Evolutionary conservation across 805 yeast species (phyloP).

Genomic region (Blastobotrys attinorum): DNA sequence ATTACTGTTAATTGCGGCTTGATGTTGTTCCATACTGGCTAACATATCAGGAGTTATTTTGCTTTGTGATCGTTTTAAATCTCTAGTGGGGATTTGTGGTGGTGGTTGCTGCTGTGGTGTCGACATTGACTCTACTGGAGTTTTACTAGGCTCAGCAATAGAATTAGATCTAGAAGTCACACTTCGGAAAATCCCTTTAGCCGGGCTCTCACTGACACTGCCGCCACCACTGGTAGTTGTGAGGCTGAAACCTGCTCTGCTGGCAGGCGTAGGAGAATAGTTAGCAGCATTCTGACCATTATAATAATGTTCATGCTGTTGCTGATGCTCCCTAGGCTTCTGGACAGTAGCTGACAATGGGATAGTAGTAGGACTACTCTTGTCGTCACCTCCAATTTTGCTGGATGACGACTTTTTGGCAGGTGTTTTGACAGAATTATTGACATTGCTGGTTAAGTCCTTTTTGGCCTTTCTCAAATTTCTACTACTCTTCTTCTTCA

Average conservation of each 20-base stretch:
- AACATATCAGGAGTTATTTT: not conserved
- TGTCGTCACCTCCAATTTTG: not conserved
- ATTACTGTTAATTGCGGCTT: too few relatives aligned
- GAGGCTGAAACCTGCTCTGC: not conserved
- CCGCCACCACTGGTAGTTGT: too few relatives aligned
- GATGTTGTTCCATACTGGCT: not conserved
- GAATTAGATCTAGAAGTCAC: not conserved
- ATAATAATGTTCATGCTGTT: not conserved
- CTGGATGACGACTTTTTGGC: not conserved
- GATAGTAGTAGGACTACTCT: not conserved
- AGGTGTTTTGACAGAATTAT: not conserved
- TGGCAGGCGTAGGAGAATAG: not conserved
- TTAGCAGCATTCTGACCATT: not conserved
- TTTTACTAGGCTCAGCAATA: not conserved
- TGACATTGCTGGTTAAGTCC: not conserved
- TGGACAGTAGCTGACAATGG: not conserved
- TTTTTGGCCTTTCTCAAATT: not conserved
- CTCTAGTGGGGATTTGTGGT: too few relatives aligned
- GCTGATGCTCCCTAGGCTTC: not conserved
- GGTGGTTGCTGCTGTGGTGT: too few relatives aligned
- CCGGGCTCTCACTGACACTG: not conserved
- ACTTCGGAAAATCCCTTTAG: not conserved
- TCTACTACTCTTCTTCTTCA: slow-evolving; percentile 1
- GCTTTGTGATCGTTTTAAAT: too few relatives aligned
- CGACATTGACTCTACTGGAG: not conserved